A percentile compares a stretch with the other conserved stretches of the same genome.
Conservation (phyloP, 768 basidiomycete genomes). For the Mycena haematopus region DNA sequence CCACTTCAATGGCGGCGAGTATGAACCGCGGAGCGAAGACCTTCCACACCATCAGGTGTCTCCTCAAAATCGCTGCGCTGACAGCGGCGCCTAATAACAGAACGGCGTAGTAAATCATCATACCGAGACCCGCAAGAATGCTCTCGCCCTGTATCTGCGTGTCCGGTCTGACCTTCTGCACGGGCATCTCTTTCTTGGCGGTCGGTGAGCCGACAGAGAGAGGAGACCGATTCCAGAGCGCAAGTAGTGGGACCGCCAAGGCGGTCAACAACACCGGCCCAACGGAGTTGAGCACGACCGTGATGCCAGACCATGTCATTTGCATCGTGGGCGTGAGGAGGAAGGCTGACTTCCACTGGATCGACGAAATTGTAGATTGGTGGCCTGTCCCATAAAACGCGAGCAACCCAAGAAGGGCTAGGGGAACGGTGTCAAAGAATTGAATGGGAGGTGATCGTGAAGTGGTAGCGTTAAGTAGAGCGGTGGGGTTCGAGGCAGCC, state of each 20-base stretch:
- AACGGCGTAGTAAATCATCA: constrained; percentile 72
- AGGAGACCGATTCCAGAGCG: constrained; percentile 85
- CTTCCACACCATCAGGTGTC: constrained; percentile 99
- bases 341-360: constrained; percentile 97
- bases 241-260: constrained; percentile 73
- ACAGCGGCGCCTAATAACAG: constrained; percentile 74
- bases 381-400: constrained; percentile 92
- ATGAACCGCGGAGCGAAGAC: constrained; percentile 97
- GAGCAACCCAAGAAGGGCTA: constrained; percentile 79
- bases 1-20: constrained; percentile 67
- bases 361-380: constrained; percentile 84
- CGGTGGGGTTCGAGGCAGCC: constrained; percentile 51
- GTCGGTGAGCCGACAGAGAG: constrained; percentile 32
- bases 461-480: constrained; percentile 45
- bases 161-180: constrained; percentile 33
- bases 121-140: constrained; percentile 62
- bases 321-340: constrained; percentile 70
- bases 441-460: constrained; percentile 44
- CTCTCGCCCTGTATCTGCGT: constrained; percentile 45
- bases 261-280: constrained; percentile 73
- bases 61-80: constrained; percentile 74
- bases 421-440: constrained; percentile 73
- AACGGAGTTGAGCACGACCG: constrained; percentile 79
- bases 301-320: constrained; percentile 77
- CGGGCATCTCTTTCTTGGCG: neutral